Percentiles rank a stretch among this genome's conserved stretches.
These are phyloP conservation scores for Ensete glaucum DNA, from an alignment of 176 grass and related monocot species.

Conservation along the genomic window DNA sequence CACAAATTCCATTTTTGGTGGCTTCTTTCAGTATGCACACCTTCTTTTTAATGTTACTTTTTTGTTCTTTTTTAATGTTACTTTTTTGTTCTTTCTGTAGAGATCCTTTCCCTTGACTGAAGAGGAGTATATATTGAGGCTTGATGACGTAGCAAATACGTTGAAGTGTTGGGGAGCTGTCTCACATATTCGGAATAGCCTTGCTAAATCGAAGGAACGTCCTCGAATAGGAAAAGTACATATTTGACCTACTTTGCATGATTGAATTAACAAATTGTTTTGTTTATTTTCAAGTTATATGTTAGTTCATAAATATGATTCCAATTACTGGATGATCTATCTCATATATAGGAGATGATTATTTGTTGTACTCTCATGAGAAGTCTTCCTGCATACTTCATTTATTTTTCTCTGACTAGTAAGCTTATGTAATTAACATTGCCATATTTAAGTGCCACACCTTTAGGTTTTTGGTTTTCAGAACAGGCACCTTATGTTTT, in stretches of 20 bases:
- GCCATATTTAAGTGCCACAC: too few species aligned
- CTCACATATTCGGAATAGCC: conserved; percentile 65
- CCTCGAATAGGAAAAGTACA: conserved; percentile 87
- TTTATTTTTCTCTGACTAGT: too few species aligned
- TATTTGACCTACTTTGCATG: conserved; percentile 3
- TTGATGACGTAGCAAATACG: conserved; percentile 75
- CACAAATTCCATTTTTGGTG: conserved; percentile 1
- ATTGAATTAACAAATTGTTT: neutral
- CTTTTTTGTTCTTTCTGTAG: conserved; percentile 21
- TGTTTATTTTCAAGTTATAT: neutral
- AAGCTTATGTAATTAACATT: too few species aligned
- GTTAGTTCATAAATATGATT: too few species aligned
- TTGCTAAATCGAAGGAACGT: conserved; percentile 73
- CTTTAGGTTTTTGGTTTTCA: too few species aligned
- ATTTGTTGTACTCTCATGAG: too few species aligned
- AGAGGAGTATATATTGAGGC: conserved; percentile 91
- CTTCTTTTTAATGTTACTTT: neutral
- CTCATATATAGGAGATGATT: too few species aligned
- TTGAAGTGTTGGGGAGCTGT: conserved; percentile 95
- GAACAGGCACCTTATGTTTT: too few species aligned
- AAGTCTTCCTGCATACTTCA: too few species aligned
- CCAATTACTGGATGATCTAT: too few species aligned
- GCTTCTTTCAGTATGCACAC: neutral
- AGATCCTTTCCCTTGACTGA: conserved; percentile 86
- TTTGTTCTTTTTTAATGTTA: conserved; percentile 9